phyloP scores from a whole-genome alignment of 768 basidiomycete species.

The Suillus lakei region DNA sequence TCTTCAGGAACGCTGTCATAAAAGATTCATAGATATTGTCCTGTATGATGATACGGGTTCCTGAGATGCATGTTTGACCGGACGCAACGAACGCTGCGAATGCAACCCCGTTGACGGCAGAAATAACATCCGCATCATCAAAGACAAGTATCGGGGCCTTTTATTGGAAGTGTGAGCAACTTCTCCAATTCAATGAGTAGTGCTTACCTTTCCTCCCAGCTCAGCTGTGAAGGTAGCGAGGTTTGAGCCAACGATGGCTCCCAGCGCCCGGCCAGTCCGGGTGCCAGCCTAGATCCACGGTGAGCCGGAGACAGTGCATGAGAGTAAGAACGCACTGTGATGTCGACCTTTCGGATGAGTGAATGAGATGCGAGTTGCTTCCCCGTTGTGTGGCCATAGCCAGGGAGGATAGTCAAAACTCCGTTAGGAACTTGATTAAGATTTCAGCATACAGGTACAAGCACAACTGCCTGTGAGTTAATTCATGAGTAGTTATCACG shows the following conservation, averaged over 20 bases:
- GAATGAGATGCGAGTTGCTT: conserved; percentile 68
- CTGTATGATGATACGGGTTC: conserved; percentile 82
- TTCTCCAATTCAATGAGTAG: neutral
- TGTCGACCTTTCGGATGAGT: conserved; percentile 77
- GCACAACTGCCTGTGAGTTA: neutral
- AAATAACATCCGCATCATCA: conserved; percentile 71
- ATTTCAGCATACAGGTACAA: conserved; percentile 4
- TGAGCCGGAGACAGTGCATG: neutral
- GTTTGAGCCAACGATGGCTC: conserved; percentile 74
- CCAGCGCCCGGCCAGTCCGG: conserved; percentile 73
- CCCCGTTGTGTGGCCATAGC: conserved; percentile 68
- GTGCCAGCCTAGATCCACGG: conserved; percentile 66
- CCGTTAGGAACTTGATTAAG: conserved; percentile 67
- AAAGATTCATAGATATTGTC: conserved; percentile 71
- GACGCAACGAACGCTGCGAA: conserved; percentile 88
- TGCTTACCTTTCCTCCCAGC: conserved; percentile 77
- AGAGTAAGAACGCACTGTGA: conserved; percentile 60
- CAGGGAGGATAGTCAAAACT: conserved; percentile 76
- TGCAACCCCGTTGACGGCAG: conserved; percentile 82
- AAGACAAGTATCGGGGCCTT: conserved; percentile 85
- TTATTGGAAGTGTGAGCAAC: conserved; percentile 9
- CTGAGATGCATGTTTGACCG: conserved; percentile 91
- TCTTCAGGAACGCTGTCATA: conserved; percentile 62
- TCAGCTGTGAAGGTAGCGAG: conserved; percentile 81
- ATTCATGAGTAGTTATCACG: conserved; percentile 18